phyloP scores from a whole-genome alignment of 2,329 filamentous ascomycete genomes.

The Phyllosticta citriasiana region DNA sequence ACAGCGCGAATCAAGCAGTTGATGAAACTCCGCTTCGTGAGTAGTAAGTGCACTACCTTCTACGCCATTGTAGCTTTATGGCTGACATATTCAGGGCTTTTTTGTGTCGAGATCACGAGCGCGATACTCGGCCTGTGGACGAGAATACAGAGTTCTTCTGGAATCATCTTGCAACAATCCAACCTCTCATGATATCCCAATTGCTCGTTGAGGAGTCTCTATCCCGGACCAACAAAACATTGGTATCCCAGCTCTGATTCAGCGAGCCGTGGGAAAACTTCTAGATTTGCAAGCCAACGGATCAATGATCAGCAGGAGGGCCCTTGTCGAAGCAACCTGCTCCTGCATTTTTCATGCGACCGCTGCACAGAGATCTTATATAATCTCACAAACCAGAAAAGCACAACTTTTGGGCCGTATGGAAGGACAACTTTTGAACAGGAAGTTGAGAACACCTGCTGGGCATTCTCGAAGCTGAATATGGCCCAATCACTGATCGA shows the following conservation, averaged over 20 bases:
- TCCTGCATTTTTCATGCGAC: background rate
- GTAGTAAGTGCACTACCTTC: background rate
- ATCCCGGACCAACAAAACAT: background rate
- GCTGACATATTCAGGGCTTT: background rate
- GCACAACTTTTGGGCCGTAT: background rate
- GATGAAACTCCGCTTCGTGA: background rate
- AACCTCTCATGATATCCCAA: background rate
- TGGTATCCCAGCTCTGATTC: background rate
- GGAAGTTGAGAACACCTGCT: background rate
- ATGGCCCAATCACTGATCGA: background rate
- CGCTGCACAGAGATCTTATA: too few relatives aligned
- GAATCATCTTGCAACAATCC: background rate
- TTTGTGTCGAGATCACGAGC: background rate
- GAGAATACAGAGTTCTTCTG: background rate
- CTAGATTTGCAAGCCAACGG: background rate
- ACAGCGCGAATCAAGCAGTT: background rate
- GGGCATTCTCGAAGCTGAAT: background rate
- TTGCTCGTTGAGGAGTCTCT: background rate
- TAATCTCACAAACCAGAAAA: background rate
- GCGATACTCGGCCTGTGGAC: background rate
- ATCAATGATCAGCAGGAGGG: background rate
- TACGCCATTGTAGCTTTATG: background rate
- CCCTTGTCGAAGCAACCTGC: background rate
- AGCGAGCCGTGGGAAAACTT: background rate
- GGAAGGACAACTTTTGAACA: background rate